Evolutionary conservation across 257 asterid species (phyloP).

Genomic region (Haberlea rhodopensis): DNA sequence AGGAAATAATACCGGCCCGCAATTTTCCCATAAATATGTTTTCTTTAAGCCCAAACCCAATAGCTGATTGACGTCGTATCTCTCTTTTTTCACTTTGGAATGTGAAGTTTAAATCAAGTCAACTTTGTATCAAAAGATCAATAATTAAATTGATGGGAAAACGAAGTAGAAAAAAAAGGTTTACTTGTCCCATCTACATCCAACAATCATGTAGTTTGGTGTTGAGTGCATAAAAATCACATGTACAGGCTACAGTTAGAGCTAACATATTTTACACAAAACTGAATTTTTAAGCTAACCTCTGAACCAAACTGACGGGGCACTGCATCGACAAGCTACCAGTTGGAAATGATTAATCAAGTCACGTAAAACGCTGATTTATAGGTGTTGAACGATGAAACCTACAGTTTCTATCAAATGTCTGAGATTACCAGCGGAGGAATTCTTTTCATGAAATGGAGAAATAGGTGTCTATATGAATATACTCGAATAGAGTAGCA

Average conservation of each 20-base stretch:
- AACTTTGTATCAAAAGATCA: not conserved
- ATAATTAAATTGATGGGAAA: conserved; percentile 19
- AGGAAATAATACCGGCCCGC: too few species aligned
- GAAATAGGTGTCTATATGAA: not conserved
- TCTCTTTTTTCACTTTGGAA: not conserved
- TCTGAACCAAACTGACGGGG: conserved; percentile 24
- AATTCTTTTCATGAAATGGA: not conserved
- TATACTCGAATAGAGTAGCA: not conserved
- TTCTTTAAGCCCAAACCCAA: too few species aligned
- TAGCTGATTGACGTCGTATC: too few species aligned
- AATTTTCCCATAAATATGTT: too few species aligned
- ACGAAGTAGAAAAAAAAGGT: conserved; percentile 14
- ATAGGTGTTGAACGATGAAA: not conserved
- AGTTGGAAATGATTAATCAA: conserved; percentile 25
- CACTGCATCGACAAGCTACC: conserved; percentile 26
- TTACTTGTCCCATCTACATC: conserved; percentile 29
- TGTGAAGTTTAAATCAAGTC: not conserved
- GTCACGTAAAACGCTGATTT: not conserved
- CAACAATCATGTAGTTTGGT: conserved; percentile 25
- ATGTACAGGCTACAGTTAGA: conserved; percentile 44
- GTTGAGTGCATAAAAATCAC: conserved; percentile 11
- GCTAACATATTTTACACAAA: conserved; percentile 46
- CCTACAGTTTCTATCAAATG: not conserved
- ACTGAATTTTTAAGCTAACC: conserved; percentile 27
- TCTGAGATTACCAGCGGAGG: not conserved